Percentiles rank a stretch among this genome's conserved stretches.
Conservation (phyloP, 176 grass and related monocot genomes). For the Guadua angustifolia region DNA sequence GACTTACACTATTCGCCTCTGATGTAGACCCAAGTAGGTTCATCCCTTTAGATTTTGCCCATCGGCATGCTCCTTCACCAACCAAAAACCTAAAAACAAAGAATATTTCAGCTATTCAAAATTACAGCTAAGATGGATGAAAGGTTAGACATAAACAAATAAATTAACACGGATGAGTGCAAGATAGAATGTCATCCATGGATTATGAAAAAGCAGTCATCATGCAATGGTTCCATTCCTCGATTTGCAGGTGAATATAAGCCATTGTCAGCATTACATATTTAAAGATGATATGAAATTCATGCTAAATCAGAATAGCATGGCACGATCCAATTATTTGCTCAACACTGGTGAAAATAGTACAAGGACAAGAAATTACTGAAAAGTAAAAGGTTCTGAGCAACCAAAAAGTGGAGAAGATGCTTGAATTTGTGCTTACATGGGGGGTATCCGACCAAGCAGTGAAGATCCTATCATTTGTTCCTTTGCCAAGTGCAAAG, state of each 20-base stretch:
- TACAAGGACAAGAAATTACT: neutral
- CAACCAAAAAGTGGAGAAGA: slow-evolving; percentile 24
- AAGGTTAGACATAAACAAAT: slow-evolving; percentile 5
- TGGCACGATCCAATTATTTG: neutral
- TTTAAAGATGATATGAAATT: slow-evolving; percentile 31
- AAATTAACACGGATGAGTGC: slow-evolving; percentile 14
- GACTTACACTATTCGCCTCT: slow-evolving; percentile 61
- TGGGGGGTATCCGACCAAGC: slow-evolving; percentile 97
- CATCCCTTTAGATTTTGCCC: slow-evolving; percentile 80
- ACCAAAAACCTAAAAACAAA: slow-evolving; percentile 82
- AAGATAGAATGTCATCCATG: neutral
- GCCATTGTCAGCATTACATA: slow-evolving; percentile 6
- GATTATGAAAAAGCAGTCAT: neutral
- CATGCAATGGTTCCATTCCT: slow-evolving; percentile 13
- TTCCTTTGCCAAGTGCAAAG: slow-evolving; percentile 75
- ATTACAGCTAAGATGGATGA: slow-evolving; percentile 1
- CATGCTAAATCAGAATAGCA: slow-evolving; percentile 12
- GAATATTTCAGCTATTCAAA: slow-evolving; percentile 24
- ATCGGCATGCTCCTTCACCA: slow-evolving; percentile 74
- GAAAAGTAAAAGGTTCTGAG: neutral
- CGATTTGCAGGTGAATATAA: slow-evolving; percentile 22
- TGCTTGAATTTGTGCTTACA: slow-evolving; percentile 58
- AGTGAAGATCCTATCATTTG: slow-evolving; percentile 66
- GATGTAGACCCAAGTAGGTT: slow-evolving; percentile 47
- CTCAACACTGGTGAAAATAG: neutral